These are phyloP conservation scores for Apiospora marii DNA, from an alignment of 2,329 filamentous ascomycete species.

Conservation along the genomic window DNA sequence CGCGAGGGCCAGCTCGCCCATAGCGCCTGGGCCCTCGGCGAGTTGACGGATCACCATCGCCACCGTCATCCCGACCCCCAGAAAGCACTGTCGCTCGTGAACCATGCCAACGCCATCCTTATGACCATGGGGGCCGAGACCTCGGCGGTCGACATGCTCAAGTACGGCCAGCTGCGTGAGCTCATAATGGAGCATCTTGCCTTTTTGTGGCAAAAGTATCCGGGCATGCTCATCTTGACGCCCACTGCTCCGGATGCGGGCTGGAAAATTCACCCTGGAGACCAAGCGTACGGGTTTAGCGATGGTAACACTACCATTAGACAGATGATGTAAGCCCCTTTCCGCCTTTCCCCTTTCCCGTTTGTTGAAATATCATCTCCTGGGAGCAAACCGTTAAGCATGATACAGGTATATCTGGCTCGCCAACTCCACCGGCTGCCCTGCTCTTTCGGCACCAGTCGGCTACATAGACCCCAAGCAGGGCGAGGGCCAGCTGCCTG, in stretches of 20 bases:
- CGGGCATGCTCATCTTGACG: constrained; percentile 79
- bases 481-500: constrained; percentile 65
- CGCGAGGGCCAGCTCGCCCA: constrained; percentile 79
- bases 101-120: constrained; percentile 73
- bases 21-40: constrained; percentile 77
- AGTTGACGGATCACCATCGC: constrained; percentile 63
- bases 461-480: constrained; percentile 70
- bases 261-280: constrained; percentile 69
- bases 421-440: constrained; percentile 82
- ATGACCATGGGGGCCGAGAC: constrained; percentile 71
- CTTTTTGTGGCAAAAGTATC: constrained; percentile 67
- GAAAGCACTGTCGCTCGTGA: constrained; percentile 63
- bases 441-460: constrained; percentile 76
- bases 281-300: constrained; percentile 74
- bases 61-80: constrained; percentile 52
- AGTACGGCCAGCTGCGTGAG: constrained; percentile 75
- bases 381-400: not conserved
- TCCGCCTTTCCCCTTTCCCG: not conserved
- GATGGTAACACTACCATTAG: constrained; percentile 77
- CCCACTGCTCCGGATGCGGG: constrained; percentile 80
- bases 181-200: constrained; percentile 62
- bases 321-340: constrained; percentile 69
- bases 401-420: constrained; percentile 72
- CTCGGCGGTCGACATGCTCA: constrained; percentile 73
- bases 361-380: not conserved